Conservation (phyloP, 140 eudicot species). For the Stevia rebaudiana region DNA sequence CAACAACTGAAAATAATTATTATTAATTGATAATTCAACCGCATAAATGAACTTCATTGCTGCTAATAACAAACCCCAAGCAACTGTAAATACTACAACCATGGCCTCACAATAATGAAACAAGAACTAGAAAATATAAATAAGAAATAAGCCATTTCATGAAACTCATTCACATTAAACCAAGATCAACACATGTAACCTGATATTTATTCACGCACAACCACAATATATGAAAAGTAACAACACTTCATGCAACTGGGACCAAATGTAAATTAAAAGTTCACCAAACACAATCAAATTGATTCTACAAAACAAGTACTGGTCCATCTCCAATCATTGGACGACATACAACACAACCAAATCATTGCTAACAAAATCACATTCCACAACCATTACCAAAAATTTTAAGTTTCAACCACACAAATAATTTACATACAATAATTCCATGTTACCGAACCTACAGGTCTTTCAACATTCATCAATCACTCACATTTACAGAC, state of each 20-base stretch:
- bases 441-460: not conserved
- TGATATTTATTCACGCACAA: conserved; percentile 15
- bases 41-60: not conserved
- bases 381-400: conserved; percentile 14
- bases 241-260: conserved; percentile 19
- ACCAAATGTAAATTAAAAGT: not conserved
- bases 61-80: conserved; percentile 4
- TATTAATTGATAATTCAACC: conserved; percentile 4
- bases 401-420: conserved; percentile 1
- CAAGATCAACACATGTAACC: conserved; percentile 5
- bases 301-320: not conserved
- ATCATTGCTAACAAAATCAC: not conserved
- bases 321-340: not conserved
- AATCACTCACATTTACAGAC: conserved; percentile 1
- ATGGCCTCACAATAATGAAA: conserved; percentile 11
- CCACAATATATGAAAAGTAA: conserved; percentile 8
- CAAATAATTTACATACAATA: not conserved
- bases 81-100: not conserved
- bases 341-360: conserved; percentile 7
- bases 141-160: not conserved
- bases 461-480: not conserved
- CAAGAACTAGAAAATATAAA: not conserved
- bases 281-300: not conserved
- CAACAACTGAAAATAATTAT: too few species aligned
- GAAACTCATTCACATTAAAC: not conserved